Evolutionary conservation across 805 yeast genomes (phyloP), one percentile per base, ranked within the genome.

Genomic region (Cyberlindnera suaveolens): DNA sequence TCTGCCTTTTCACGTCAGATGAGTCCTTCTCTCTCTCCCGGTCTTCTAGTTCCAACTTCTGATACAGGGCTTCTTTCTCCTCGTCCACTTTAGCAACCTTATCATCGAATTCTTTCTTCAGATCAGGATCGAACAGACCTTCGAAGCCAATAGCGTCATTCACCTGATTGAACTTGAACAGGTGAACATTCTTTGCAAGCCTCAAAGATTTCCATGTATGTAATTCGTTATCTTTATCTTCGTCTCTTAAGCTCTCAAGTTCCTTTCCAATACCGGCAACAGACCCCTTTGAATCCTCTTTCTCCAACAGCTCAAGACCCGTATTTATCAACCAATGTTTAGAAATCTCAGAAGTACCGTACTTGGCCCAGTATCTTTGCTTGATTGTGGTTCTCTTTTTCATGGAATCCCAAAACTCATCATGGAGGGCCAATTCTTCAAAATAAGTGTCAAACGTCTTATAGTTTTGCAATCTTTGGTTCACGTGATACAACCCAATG

Each of bases 191-290:
- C 46, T 77, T 56, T 4, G 72, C 61, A 5, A 65, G 54, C 41
- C 78, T 63, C 34, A 73, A 48, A 1, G 66, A 67, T 41, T 69
- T 67, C 79, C 79, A 74, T 18, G 60, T 61, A 16, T 50, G 42
- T 3, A 65, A 45, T 2, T 57, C 60, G 7, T 46, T 43, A 7
- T 42, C 41, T 6, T 41, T 20, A 11, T 42, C 31, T 1, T 23
- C 30, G 5, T 27, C 37, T 30, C 48, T 38, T 35, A 48, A 31
- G 32, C 38, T 14, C 26, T 42, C 32, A 43, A 41, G 17, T 15
- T 36, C 34, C 1, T 23, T 15, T 11, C 16, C 41, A 23, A 44
- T 31, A 30, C 47, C 45, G 13, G 36, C 32, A 7, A 34, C 14
- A 19, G 41, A 41, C 34, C 46, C 23, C 17, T 17, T 13, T 38